Evolutionary conservation across 768 basidiomycete species (phyloP).

Genomic region (Hygrophorus pudorinus): DNA sequence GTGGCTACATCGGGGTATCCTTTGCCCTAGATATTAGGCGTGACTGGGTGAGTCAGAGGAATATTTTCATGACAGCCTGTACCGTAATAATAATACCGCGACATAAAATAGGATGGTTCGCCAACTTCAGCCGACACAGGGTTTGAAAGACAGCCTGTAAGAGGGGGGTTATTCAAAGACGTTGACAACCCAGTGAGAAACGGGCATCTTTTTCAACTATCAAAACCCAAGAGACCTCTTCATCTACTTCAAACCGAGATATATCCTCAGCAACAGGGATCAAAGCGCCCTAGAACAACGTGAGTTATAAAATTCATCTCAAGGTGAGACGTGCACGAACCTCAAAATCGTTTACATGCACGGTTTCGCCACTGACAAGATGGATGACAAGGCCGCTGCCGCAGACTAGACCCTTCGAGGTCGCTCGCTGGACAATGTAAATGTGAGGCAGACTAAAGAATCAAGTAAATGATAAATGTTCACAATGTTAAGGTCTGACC

Average conservation of each 20-base stretch:
- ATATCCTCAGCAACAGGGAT: slow-evolving; percentile 77
- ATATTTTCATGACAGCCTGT: neutral
- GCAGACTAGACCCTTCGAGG: slow-evolving; percentile 81
- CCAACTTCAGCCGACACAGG: slow-evolving; percentile 50
- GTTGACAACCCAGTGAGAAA: neutral
- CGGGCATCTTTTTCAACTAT: slow-evolving; percentile 90
- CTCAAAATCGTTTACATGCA: slow-evolving; percentile 48
- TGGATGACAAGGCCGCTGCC: slow-evolving; percentile 54
- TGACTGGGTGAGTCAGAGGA: neutral
- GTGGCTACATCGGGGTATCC: slow-evolving; percentile 96
- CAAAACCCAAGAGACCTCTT: slow-evolving; percentile 63
- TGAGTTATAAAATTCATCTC: neutral
- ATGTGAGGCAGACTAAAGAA: neutral
- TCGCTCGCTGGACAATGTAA: slow-evolving; percentile 61
- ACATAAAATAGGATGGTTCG: slow-evolving; percentile 37
- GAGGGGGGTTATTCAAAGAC: neutral
- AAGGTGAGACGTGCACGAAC: slow-evolving; percentile 22
- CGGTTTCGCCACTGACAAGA: slow-evolving; percentile 42
- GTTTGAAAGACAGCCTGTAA: slow-evolving; percentile 89
- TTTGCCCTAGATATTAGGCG: slow-evolving; percentile 56
- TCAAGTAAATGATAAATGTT: slow-evolving; percentile 9
- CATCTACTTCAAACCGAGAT: slow-evolving; percentile 42
- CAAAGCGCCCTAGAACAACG: slow-evolving; percentile 45
- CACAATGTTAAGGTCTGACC: slow-evolving; percentile 78
- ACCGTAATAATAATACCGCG: slow-evolving; percentile 76